These are phyloP conservation scores for Exophiala phaeomuriformis DNA, from an alignment of 2,329 filamentous ascomycete genomes.

Conservation along the genomic window DNA sequence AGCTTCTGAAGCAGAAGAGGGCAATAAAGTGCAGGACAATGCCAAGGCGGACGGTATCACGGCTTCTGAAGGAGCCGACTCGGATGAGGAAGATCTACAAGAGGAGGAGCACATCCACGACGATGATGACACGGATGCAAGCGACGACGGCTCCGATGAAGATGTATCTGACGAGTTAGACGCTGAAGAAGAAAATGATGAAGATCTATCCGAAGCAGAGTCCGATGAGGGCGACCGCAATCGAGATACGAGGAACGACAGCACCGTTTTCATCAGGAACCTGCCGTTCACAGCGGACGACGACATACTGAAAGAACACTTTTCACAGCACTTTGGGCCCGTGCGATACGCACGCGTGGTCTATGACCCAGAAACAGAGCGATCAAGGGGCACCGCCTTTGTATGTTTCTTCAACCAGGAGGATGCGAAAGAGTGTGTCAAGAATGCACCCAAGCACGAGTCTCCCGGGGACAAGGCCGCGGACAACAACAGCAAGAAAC, in stretches of 20 bases:
- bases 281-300: constrained; percentile 84
- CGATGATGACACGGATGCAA: constrained; percentile 34
- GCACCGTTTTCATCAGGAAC: constrained; percentile 87
- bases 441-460: constrained; percentile 57
- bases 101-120: constrained; percentile 23
- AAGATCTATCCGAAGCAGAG: constrained; percentile 39
- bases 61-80: neutral
- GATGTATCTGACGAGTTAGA: constrained; percentile 40
- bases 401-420: constrained; percentile 79
- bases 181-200: constrained; percentile 36
- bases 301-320: constrained; percentile 74
- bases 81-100: neutral
- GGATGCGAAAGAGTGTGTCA: constrained; percentile 70
- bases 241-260: constrained; percentile 37
- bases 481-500: constrained; percentile 32
- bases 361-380: constrained; percentile 74
- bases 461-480: constrained; percentile 38
- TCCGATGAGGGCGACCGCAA: constrained; percentile 42
- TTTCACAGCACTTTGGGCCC: constrained; percentile 69
- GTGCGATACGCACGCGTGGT: constrained; percentile 88
- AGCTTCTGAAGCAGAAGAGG: constrained; percentile 19
- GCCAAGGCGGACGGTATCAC: neutral
- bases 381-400: constrained; percentile 86
- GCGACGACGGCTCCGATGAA: constrained; percentile 35
- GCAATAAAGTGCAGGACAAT: neutral